These are phyloP conservation scores for Naegleria gruberi DNA, from an alignment of 208 protist genomes.

Conservation along the genomic window DNA sequence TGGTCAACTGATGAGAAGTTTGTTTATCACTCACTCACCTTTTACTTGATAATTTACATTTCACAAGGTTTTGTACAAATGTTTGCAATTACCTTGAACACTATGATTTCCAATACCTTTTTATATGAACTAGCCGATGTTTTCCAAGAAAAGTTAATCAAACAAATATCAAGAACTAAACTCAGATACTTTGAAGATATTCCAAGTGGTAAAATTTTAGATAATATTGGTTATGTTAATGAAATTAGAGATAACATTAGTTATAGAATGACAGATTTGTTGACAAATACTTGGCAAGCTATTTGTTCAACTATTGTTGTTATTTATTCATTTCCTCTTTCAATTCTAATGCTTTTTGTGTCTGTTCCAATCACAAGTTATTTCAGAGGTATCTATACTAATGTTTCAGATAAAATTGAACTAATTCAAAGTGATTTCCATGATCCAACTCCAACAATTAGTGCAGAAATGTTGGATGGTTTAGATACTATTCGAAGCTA, in stretches of 20 bases:
- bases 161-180: slow-evolving; percentile 44
- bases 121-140: not conserved
- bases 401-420: too few species aligned
- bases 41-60: too few species aligned
- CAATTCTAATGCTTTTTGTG: slow-evolving; percentile 54
- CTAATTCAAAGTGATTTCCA: too few species aligned
- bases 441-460: too few species aligned
- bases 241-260: slow-evolving; percentile 51
- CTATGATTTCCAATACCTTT: too few species aligned
- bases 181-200: slow-evolving; percentile 87
- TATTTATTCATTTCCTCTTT: not conserved
- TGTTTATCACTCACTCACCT: too few species aligned
- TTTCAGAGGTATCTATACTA: slow-evolving; percentile 48
- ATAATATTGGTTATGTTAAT: slow-evolving; percentile 84
- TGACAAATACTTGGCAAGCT: not conserved
- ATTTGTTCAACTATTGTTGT: not conserved
- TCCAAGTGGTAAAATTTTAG: slow-evolving; percentile 80
- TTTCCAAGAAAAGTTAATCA: slow-evolving; percentile 52
- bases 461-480: slow-evolving; percentile 47
- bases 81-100: too few species aligned
- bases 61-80: too few species aligned
- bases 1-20: too few species aligned
- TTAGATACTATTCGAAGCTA: slow-evolving; percentile 51
- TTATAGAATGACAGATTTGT: not conserved
- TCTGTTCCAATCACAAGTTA: slow-evolving; percentile 58